phyloP scores from a whole-genome alignment of 2,329 filamentous ascomycete genomes.

The Verticillium alfalfae region DNA sequence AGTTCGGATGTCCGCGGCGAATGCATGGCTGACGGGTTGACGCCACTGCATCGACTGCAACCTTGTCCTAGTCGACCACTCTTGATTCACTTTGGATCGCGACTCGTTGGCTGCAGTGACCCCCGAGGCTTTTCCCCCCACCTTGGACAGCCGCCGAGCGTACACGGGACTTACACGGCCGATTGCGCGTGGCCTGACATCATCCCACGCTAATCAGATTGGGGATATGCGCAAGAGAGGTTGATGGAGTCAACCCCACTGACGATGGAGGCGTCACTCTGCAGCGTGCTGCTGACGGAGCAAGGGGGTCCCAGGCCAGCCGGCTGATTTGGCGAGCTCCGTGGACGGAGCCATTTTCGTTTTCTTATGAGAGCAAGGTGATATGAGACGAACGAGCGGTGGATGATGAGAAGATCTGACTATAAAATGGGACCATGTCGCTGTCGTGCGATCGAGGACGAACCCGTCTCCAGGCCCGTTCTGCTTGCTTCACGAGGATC shows the following conservation, averaged over 20 bases:
- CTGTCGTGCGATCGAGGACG: too few species aligned
- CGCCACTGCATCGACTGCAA: neutral
- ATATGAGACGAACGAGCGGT: neutral
- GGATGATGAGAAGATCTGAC: neutral
- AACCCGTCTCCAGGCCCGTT: too few species aligned
- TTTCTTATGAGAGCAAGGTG: too few species aligned
- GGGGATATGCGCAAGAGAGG: neutral
- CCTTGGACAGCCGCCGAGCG: too few species aligned
- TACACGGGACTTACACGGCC: neutral
- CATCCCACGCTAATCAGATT: neutral
- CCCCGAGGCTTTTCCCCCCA: too few species aligned
- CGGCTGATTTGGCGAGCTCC: neutral
- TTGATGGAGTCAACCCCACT: neutral
- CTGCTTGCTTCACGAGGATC: neutral
- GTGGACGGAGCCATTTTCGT: neutral
- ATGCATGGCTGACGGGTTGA: neutral
- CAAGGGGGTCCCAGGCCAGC: neutral
- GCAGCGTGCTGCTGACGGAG: neutral
- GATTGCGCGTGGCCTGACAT: neutral
- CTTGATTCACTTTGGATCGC: neutral
- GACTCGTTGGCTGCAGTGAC: neutral
- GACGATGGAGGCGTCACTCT: neutral
- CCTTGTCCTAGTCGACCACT: neutral
- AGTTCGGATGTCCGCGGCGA: neutral
- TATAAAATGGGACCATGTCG: too few species aligned